Evolutionary conservation across 1,139 yeast genomes (phyloP).

Genomic region (Lodderomyces elongisporus): DNA sequence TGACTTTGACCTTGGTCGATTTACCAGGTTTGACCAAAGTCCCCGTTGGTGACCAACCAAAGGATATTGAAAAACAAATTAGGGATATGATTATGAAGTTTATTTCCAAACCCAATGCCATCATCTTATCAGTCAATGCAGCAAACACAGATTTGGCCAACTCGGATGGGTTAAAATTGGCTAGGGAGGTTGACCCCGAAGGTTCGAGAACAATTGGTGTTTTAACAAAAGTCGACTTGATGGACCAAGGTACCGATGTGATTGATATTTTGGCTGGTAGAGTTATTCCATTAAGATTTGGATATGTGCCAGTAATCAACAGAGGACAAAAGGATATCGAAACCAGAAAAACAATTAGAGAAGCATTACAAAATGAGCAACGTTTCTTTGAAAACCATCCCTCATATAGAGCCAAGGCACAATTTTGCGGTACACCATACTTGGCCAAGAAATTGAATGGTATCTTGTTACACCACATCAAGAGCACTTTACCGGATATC

Average conservation of each 20-base stretch:
- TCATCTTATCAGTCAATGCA: constrained; percentile 90
- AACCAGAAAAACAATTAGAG: constrained; percentile 76
- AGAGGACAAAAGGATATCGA: constrained; percentile 98
- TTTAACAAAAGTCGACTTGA: constrained; percentile 89
- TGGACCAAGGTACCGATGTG: constrained; percentile 99
- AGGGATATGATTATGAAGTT: constrained; percentile 92
- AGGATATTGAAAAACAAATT: constrained; percentile 91
- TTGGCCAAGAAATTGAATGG: constrained; percentile 89
- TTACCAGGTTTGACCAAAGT: constrained; percentile 97
- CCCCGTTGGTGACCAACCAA: constrained; percentile 99
- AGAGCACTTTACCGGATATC: constrained; percentile 90
- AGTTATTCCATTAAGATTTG: constrained; percentile 90
- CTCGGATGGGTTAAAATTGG: constrained; percentile 92
- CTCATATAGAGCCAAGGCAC: constrained; percentile 79
- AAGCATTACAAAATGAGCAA: constrained; percentile 79
- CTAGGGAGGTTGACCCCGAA: constrained; percentile 97
- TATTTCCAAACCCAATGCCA: constrained; percentile 94
- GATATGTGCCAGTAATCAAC: constrained; percentile 95
- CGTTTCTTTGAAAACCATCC: constrained; percentile 72
- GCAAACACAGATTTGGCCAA: constrained; percentile 98
- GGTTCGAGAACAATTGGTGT: constrained; percentile 97
- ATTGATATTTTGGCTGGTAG: constrained; percentile 94
- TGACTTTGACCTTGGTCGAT: constrained; percentile 93
- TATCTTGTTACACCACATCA: constrained; percentile 87
- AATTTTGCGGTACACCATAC: constrained; percentile 92